Evolutionary conservation across 2,329 filamentous ascomycete species (phyloP), one percentile per base, ranked within the genome.

Genomic region (Harringtonia aguacate): DNA sequence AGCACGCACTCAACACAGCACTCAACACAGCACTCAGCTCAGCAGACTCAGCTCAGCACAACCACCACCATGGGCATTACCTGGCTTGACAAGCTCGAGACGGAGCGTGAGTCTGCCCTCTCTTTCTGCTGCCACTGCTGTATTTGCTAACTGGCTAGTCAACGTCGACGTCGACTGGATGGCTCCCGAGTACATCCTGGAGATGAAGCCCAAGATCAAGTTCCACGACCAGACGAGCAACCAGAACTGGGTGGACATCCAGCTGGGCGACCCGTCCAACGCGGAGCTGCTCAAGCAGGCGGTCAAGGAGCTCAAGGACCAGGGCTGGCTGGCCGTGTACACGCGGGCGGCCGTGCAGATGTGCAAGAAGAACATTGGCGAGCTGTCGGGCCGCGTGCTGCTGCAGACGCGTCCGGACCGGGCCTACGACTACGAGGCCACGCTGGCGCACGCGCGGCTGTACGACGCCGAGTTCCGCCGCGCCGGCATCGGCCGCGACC

Each of bases 91-190:
- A 66, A 64, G 58, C 61, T 68, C 31, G 61, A 65, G 46, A 57
- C 65, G 52, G 59, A 65, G 48, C 49, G 64, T 66, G 49, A 52
- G 60, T 54, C 28, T 20, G 15, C 17, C 27, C 6, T 31, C 18
- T 31, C 5, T 30, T 29, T 30, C 15, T 21, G 18, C 15, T 18
- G 34, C 14, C 18, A 15, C 17, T 8, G 15, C 10, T 7, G 21
- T 18, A 14, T 5, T 35, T 18, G 29, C 38, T 42, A 13, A 42
- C 33, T 15, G 13, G 3, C 7, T 35, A 72, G 69, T 72, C 46
- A 65, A 72, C 28, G 59, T 73, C 43, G 69, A 73, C 47, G 66
- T 72, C 21, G 69, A 73, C 50, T 70, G 65, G 61, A 72, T 73
- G 69, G 69, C 69, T 46, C 63, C 67, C 1, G 64, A 67, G 14